phyloP scores from a whole-genome alignment of 352 stramenopile genomes.

The Phytophthora meadii region DNA sequence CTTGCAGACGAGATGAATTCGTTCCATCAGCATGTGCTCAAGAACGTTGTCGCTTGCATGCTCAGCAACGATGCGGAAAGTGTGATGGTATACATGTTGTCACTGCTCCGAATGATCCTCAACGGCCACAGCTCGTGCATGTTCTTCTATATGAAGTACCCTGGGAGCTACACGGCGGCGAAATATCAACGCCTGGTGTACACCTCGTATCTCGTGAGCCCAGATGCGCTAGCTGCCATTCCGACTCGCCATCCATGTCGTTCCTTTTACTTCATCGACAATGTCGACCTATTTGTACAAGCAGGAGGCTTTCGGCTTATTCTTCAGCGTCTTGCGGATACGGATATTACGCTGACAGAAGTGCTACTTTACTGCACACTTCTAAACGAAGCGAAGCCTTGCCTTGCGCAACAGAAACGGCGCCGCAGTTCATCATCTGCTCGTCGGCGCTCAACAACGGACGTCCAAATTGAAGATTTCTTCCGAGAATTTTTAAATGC shows the following conservation, averaged over 20 bases:
- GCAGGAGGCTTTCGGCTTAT: slow-evolving; percentile 79
- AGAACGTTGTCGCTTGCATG: slow-evolving; percentile 78
- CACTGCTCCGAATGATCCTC: slow-evolving; percentile 77
- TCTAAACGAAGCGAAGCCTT: slow-evolving; percentile 79
- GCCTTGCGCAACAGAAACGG: slow-evolving; percentile 66
- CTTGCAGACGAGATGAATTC: slow-evolving; percentile 77
- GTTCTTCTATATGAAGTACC: slow-evolving; percentile 89
- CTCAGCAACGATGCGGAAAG: slow-evolving; percentile 47
- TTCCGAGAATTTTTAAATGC: slow-evolving; percentile 83
- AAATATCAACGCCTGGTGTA: slow-evolving; percentile 79
- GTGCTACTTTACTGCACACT: slow-evolving; percentile 75
- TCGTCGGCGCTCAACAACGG: slow-evolving; percentile 40
- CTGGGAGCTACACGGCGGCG: slow-evolving; percentile 56
- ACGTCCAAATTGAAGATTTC: slow-evolving; percentile 73
- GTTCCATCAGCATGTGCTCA: slow-evolving; percentile 84
- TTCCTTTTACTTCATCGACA: slow-evolving; percentile 86
- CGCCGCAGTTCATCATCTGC: slow-evolving; percentile 51
- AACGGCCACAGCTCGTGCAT: slow-evolving; percentile 80
- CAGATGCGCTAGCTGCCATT: slow-evolving; percentile 60
- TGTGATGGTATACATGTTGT: slow-evolving; percentile 58
- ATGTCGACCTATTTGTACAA: slow-evolving; percentile 87
- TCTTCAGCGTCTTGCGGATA: slow-evolving; percentile 58
- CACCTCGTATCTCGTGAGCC: slow-evolving; percentile 72
- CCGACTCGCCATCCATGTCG: slow-evolving; percentile 74
- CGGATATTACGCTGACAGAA: slow-evolving; percentile 60